A percentile compares a stretch with the other conserved stretches of the same genome.
These are phyloP conservation scores for Yueomyces sp. DNA, from an alignment of 1,139 yeast species.

Conservation along the genomic window DNA sequence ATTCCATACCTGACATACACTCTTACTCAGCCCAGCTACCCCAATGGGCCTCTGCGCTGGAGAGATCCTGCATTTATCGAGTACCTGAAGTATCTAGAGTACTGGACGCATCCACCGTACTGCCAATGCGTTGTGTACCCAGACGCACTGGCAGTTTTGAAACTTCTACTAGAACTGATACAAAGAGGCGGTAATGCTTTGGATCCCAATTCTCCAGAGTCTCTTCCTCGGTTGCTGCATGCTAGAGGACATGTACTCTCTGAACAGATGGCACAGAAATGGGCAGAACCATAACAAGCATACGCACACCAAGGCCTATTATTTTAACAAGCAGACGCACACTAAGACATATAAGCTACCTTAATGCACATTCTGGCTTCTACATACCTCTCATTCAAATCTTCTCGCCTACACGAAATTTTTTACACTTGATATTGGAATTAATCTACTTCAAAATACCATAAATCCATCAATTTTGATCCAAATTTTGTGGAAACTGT, in stretches of 20 bases:
- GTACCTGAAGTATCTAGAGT: conserved; percentile 50
- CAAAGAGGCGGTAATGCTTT: not conserved
- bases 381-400: too few species aligned
- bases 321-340: too few species aligned
- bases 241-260: not conserved
- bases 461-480: too few species aligned
- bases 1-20: conserved; percentile 57
- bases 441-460: too few species aligned
- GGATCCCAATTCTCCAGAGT: not conserved
- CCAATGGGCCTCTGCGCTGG: conserved; percentile 27
- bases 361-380: too few species aligned
- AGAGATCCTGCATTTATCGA: conserved; percentile 35
- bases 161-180: conserved; percentile 27
- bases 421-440: too few species aligned
- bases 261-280: not conserved
- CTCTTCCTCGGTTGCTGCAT: not conserved
- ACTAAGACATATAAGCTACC: too few species aligned
- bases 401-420: too few species aligned
- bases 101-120: conserved; percentile 58
- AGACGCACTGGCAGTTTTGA: conserved; percentile 52
- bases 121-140: conserved; percentile 59
- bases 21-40: conserved; percentile 27
- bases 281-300: not conserved
- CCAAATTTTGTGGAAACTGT: too few species aligned
- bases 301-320: too few species aligned